Percentiles rank a stretch among this genome's conserved stretches.
These are phyloP conservation scores for Adiantum capillusveneris DNA, from an alignment of 75 land plant genomes.

Conservation along the genomic window DNA sequence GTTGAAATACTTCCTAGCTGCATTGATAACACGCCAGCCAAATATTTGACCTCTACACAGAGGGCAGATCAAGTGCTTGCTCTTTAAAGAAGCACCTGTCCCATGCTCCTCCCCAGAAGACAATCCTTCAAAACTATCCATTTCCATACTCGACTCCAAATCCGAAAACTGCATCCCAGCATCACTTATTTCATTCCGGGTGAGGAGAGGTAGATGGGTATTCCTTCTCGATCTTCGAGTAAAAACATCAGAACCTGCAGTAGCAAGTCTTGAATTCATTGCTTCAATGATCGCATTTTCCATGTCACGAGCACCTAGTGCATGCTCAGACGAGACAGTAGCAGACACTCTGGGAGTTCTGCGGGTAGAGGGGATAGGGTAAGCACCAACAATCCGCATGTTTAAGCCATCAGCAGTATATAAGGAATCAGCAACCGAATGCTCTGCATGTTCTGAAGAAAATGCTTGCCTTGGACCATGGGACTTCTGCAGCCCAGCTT, in stretches of 20 bases:
- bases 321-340: too few species aligned
- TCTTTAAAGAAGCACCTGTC: conserved; percentile 11
- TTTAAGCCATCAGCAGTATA: not conserved
- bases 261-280: not conserved
- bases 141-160: not conserved
- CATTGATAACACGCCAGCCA: conserved; percentile 55
- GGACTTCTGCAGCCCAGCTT: not conserved
- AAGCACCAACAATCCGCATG: not conserved
- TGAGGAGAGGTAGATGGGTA: too few species aligned
- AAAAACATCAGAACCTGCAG: not conserved
- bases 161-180: not conserved
- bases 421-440: not conserved
- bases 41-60: conserved; percentile 59
- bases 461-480: not conserved
- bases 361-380: too few species aligned
- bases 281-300: not conserved
- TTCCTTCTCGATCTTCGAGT: too few species aligned
- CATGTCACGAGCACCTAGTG: not conserved
- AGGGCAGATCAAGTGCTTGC: conserved; percentile 43
- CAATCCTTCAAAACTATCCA: not conserved
- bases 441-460: too few species aligned
- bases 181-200: not conserved
- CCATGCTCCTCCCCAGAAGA: conserved; percentile 7
- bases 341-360: not conserved
- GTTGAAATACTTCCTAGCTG: conserved; percentile 56